phyloP scores from a whole-genome alignment of 169 alveolate species.

The Cryptosporidium viatorum region DNA sequence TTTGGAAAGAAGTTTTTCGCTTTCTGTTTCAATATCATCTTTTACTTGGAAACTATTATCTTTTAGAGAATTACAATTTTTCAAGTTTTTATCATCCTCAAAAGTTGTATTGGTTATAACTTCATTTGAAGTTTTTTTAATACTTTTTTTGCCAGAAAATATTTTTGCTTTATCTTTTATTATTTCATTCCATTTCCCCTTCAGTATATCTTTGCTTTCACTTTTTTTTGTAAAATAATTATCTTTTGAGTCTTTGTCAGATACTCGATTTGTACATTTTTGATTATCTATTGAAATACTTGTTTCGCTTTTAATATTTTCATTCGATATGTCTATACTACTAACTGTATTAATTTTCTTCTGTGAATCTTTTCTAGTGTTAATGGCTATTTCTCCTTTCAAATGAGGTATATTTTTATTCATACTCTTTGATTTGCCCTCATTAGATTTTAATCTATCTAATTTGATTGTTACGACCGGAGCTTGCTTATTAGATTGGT shows the following conservation, averaged over 20 bases:
- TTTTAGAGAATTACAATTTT: not conserved
- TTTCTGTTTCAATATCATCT: not conserved
- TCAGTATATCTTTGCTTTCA: constrained; percentile 4
- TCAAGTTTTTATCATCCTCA: not conserved
- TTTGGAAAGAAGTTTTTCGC: not conserved
- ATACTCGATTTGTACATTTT: not conserved
- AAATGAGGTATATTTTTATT: not conserved
- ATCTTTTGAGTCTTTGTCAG: not conserved
- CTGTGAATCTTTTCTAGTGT: not conserved
- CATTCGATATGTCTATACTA: not conserved
- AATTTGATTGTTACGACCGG: not conserved
- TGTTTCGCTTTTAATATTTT: not conserved
- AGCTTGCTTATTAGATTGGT: too few relatives aligned
- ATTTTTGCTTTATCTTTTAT: not conserved
- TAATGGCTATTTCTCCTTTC: not conserved
- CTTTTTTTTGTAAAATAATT: not conserved
- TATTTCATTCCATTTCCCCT: constrained; percentile 7
- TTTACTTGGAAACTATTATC: not conserved
- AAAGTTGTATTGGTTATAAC: not conserved
- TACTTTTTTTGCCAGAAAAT: not conserved
- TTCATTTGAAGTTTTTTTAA: constrained; percentile 1
- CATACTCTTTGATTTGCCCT: not conserved
- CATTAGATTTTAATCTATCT: not conserved
- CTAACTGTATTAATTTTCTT: not conserved
- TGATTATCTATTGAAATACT: not conserved